Conservation (phyloP, 352 stramenopile genomes). For the Pythium apleroticum region DNA sequence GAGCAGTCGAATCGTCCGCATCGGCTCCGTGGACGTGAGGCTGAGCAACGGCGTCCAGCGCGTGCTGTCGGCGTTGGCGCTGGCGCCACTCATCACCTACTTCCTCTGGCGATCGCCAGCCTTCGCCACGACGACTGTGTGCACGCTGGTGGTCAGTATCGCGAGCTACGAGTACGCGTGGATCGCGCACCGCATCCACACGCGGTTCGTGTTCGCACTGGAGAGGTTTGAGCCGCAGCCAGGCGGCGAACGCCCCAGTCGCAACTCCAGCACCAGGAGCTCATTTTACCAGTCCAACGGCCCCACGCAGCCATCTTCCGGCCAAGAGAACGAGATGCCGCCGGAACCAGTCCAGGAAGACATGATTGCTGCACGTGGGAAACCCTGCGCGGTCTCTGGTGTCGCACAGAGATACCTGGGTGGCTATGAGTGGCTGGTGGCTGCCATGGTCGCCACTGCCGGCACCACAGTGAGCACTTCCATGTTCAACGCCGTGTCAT, state of each 20-base stretch:
- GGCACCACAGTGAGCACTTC: slow-evolving; percentile 36
- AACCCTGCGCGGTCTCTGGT: slow-evolving; percentile 14
- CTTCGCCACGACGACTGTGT: slow-evolving; percentile 69
- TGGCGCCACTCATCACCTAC: slow-evolving; percentile 61
- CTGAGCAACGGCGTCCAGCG: slow-evolving; percentile 60
- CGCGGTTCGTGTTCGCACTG: slow-evolving; percentile 40
- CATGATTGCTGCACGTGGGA: slow-evolving; percentile 12
- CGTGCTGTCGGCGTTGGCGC: slow-evolving; percentile 50
- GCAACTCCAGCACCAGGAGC: slow-evolving; percentile 17
- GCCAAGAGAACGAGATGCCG: slow-evolving; percentile 6
- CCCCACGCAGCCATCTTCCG: slow-evolving; percentile 15
- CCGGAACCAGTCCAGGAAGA: slow-evolving; percentile 15
- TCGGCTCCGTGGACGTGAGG: neutral
- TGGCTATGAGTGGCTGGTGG: slow-evolving; percentile 46
- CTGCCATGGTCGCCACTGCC: slow-evolving; percentile 33
- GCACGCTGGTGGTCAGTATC: slow-evolving; percentile 43
- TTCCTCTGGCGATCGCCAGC: slow-evolving; percentile 71
- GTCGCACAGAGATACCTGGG: slow-evolving; percentile 11
- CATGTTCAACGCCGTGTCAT: slow-evolving; percentile 33
- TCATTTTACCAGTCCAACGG: slow-evolving; percentile 14
- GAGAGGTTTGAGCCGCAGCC: slow-evolving; percentile 20
- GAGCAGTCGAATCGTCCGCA: neutral
- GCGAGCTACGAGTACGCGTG: slow-evolving; percentile 78
- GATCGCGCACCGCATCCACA: slow-evolving; percentile 65
- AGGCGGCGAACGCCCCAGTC: slow-evolving; percentile 1